phyloP scores from a whole-genome alignment of 768 basidiomycete species.

The Antrodiella citrinella region DNA sequence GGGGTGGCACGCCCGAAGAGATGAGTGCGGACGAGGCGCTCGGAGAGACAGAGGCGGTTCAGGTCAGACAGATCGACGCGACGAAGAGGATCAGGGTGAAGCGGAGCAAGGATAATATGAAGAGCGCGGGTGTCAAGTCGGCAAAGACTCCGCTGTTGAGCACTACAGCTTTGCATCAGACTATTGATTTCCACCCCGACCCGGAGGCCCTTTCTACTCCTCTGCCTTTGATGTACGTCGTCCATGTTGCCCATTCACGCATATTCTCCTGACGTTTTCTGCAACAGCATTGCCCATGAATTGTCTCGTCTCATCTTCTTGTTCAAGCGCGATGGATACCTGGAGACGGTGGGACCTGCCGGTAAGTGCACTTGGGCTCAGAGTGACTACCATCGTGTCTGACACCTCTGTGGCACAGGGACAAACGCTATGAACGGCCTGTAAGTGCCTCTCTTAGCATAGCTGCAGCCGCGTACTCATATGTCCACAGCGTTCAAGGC shows the following conservation, averaged over 20 bases:
- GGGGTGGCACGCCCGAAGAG: not conserved
- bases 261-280: not conserved
- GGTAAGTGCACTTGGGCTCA: constrained; percentile 30
- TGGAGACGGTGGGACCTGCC: constrained; percentile 88
- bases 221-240: constrained; percentile 66
- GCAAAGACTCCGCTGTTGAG: constrained; percentile 57
- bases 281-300: constrained; percentile 71
- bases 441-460: not conserved
- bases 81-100: constrained; percentile 62
- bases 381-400: not conserved
- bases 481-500: constrained; percentile 47
- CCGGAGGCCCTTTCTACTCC: constrained; percentile 58
- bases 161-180: constrained; percentile 34
- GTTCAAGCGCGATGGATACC: constrained; percentile 71
- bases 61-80: constrained; percentile 15
- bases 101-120: constrained; percentile 53
- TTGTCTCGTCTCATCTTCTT: constrained; percentile 58
- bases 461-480: constrained; percentile 2
- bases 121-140: constrained; percentile 17
- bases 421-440: constrained; percentile 59
- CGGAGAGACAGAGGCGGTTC: constrained; percentile 2
- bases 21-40: constrained; percentile 5
- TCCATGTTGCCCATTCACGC: constrained; percentile 3
- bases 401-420: constrained; percentile 31
- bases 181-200: constrained; percentile 53